A percentile compares a stretch with the other conserved stretches of the same genome.
Evolutionary conservation across 2,329 filamentous ascomycete species (phyloP).

Genomic region (Curvularia lunata): DNA sequence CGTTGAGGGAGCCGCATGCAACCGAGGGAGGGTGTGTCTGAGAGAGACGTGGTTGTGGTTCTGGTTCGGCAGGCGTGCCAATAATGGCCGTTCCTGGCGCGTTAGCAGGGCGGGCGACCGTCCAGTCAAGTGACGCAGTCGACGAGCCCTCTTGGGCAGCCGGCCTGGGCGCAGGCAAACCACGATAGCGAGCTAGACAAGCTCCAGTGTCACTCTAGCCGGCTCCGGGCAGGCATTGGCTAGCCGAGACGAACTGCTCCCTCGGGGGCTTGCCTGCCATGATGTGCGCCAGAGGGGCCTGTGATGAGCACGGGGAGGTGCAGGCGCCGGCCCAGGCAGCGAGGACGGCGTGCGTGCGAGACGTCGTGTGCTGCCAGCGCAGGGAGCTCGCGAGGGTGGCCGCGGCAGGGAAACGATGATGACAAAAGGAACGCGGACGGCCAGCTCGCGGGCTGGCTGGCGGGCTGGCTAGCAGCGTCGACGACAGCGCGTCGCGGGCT

Average conservation of each 20-base stretch:
- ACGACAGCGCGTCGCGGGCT: constrained; percentile 8
- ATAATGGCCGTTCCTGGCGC: background rate
- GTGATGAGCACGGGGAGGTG: background rate
- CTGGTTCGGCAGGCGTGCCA: background rate
- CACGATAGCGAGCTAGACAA: constrained; percentile 12
- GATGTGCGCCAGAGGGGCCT: constrained; percentile 1
- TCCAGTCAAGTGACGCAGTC: constrained; percentile 11
- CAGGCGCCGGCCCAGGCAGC: background rate
- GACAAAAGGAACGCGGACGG: background rate
- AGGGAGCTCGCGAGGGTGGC: no score
- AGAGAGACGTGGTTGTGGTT: background rate
- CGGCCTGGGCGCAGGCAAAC: constrained; percentile 4
- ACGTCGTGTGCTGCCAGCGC: no score
- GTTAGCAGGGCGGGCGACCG: background rate
- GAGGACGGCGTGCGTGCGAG: background rate
- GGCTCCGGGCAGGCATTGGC: constrained; percentile 15
- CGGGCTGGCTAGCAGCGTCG: constrained; percentile 5
- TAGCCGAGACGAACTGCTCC: constrained; percentile 16
- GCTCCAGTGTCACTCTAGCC: constrained; percentile 4
- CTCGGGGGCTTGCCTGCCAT: constrained; percentile 12
- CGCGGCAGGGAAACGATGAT: background rate
- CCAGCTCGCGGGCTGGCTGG: constrained; percentile 5
- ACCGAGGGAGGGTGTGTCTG: background rate
- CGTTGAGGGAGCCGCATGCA: constrained; percentile 17
- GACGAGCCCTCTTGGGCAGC: constrained; percentile 7